Evolutionary conservation across 179 eudicot genomes (phyloP).

Genomic region (Patellifolia procumbens): DNA sequence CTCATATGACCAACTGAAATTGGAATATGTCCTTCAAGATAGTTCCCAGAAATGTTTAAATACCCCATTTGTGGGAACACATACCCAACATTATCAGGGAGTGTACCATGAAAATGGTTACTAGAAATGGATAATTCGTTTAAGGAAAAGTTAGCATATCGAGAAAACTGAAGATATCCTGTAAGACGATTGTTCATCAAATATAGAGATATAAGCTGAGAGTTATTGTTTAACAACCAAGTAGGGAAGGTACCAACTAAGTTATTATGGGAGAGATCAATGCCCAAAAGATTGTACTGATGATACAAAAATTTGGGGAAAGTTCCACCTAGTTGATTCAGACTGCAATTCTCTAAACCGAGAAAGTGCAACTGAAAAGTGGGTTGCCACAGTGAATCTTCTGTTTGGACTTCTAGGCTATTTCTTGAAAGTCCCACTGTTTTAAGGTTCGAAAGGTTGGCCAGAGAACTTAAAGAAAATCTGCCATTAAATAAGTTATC

Average conservation of each 20-base stretch:
- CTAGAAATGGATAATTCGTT: too few species aligned
- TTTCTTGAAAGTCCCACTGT: not conserved
- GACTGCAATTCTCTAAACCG: not conserved
- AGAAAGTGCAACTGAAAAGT: not conserved
- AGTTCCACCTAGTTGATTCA: too few species aligned
- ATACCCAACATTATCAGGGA: not conserved
- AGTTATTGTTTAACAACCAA: not conserved
- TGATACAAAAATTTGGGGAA: not conserved
- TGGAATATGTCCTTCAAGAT: not conserved
- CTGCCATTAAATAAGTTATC: too few species aligned
- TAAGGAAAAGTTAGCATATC: not conserved
- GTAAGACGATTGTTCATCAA: not conserved
- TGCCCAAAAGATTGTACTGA: not conserved
- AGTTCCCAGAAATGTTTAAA: not conserved
- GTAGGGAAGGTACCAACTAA: not conserved
- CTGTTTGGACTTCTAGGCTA: not conserved
- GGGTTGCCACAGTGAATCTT: not conserved
- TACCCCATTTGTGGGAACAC: not conserved
- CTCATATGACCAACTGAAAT: not conserved
- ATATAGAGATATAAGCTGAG: not conserved
- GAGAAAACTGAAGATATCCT: not conserved
- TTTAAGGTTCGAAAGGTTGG: too few species aligned
- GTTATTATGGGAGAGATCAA: not conserved
- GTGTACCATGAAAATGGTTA: too few species aligned
- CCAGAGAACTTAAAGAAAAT: too few species aligned